phyloP scores from a whole-genome alignment of 2,329 filamentous ascomycete genomes.

The Eutypa lata region DNA sequence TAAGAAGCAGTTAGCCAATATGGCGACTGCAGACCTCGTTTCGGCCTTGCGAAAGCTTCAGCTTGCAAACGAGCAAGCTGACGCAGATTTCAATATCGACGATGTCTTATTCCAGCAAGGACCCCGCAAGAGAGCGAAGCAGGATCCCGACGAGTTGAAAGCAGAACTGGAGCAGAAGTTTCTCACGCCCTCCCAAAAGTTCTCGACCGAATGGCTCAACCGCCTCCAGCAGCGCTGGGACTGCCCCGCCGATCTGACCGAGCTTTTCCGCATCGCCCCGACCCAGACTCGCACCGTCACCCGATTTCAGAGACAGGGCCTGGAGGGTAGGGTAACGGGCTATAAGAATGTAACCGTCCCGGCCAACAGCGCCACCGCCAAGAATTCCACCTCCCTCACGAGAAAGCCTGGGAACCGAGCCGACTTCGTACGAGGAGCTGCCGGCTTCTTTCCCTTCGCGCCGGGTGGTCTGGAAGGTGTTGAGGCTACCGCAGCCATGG shows the following conservation, averaged over 20 bases:
- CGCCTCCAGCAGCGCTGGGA: slow-evolving; percentile 88
- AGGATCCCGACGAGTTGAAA: slow-evolving; percentile 63
- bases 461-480: slow-evolving; percentile 86
- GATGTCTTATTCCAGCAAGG: slow-evolving; percentile 50
- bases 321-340: slow-evolving; percentile 88
- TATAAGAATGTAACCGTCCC: slow-evolving; percentile 94
- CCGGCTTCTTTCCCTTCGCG: slow-evolving; percentile 91
- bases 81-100: slow-evolving; percentile 45
- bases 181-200: slow-evolving; percentile 73
- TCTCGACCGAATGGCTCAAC: slow-evolving; percentile 85
- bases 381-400: slow-evolving; percentile 87
- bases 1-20: slow-evolving; percentile 6
- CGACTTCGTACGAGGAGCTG: slow-evolving; percentile 88
- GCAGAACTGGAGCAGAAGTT: slow-evolving; percentile 71
- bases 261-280: slow-evolving; percentile 81
- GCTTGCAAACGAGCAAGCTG: slow-evolving; percentile 33
- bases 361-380: slow-evolving; percentile 83
- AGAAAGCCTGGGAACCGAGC: slow-evolving; percentile 82
- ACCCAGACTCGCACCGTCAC: slow-evolving; percentile 95
- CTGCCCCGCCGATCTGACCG: slow-evolving; percentile 71
- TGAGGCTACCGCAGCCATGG: slow-evolving; percentile 78
- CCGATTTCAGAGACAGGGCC: slow-evolving; percentile 83
- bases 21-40: slow-evolving; percentile 35
- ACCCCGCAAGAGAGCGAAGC: slow-evolving; percentile 41
- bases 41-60: slow-evolving; percentile 50